A percentile compares a stretch with the other conserved stretches of the same genome.
Evolutionary conservation across 805 yeast genomes (phyloP).

Genomic region (Candida corydali): DNA sequence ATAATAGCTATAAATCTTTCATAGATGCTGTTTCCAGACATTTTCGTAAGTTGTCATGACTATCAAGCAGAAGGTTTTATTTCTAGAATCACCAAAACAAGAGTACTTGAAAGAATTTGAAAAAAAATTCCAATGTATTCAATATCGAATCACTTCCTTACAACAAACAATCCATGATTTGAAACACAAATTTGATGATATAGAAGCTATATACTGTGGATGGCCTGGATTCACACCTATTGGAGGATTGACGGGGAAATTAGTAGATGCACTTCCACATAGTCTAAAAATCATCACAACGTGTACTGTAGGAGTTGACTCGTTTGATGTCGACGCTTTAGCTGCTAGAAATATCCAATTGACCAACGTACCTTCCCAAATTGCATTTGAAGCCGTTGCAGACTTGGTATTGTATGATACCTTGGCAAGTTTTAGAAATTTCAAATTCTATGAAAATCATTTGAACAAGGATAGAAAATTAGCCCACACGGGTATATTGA

Average conservation of each 20-base stretch:
- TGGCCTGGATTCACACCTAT: slow-evolving; percentile 50
- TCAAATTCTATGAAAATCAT: slow-evolving; percentile 36
- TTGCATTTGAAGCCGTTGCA: slow-evolving; percentile 66
- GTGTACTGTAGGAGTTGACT: slow-evolving; percentile 57
- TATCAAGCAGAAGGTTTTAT: slow-evolving; percentile 36
- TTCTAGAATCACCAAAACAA: slow-evolving; percentile 47
- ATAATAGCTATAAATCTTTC: too few species aligned
- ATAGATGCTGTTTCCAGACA: too few species aligned
- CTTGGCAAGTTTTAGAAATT: slow-evolving; percentile 52
- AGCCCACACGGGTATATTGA: slow-evolving; percentile 34
- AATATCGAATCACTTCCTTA: slow-evolving; percentile 38
- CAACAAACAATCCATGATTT: slow-evolving; percentile 41
- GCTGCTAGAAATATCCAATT: slow-evolving; percentile 43
- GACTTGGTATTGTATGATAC: slow-evolving; percentile 63
- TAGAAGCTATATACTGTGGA: slow-evolving; percentile 55
- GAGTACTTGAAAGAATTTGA: slow-evolving; percentile 41
- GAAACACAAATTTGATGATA: slow-evolving; percentile 32
- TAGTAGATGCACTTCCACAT: slow-evolving; percentile 41
- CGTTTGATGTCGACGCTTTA: slow-evolving; percentile 42
- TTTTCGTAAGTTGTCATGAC: slow-evolving; percentile 7
- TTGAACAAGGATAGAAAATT: slow-evolving; percentile 21
- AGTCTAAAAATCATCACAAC: slow-evolving; percentile 46
- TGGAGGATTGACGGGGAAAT: slow-evolving; percentile 48
- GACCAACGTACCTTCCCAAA: slow-evolving; percentile 55
- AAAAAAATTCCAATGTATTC: slow-evolving; percentile 32